phyloP scores from a whole-genome alignment of 192 early-diverging fungal genomes.

The Coemansia sp. region DNA sequence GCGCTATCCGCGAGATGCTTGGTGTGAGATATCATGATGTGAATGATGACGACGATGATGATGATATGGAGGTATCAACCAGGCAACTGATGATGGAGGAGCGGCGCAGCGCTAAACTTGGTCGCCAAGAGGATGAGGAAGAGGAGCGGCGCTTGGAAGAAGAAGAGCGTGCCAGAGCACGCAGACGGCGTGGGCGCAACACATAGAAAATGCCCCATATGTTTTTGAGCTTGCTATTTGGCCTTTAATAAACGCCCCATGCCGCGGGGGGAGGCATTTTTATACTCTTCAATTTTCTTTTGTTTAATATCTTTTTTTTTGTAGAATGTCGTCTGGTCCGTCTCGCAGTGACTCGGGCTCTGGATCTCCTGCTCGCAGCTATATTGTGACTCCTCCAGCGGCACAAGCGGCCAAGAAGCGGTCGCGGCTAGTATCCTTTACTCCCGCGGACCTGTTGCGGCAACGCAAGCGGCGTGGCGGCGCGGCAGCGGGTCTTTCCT shows the following conservation, averaged over 20 bases:
- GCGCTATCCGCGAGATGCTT: slow-evolving; percentile 42
- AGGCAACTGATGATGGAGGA: slow-evolving; percentile 50
- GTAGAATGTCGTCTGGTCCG: neutral
- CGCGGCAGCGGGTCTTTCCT: slow-evolving; percentile 1
- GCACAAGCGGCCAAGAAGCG: slow-evolving; percentile 26
- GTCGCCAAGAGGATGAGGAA: slow-evolving; percentile 39
- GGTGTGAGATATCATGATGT: slow-evolving; percentile 49
- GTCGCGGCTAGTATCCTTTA: slow-evolving; percentile 22
- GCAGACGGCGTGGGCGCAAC: slow-evolving; percentile 13
- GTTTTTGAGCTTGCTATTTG: neutral
- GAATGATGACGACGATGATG: slow-evolving; percentile 46
- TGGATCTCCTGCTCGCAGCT: neutral
- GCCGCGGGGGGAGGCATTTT: neutral
- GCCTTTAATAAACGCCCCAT: neutral
- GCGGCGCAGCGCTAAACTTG: slow-evolving; percentile 36
- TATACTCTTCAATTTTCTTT: neutral
- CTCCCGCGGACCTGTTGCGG: slow-evolving; percentile 23
- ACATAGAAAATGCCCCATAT: neutral
- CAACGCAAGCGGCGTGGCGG: slow-evolving; percentile 38
- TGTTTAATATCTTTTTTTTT: neutral
- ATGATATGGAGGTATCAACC: slow-evolving; percentile 49
- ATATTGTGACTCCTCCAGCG: neutral
- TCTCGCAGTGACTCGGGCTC: slow-evolving; percentile 1
- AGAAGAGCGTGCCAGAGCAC: slow-evolving; percentile 21
- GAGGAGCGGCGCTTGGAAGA: slow-evolving; percentile 35